phyloP scores from a whole-genome alignment of 2,329 filamentous ascomycete species.

The Cladosporium sphaerospermum region DNA sequence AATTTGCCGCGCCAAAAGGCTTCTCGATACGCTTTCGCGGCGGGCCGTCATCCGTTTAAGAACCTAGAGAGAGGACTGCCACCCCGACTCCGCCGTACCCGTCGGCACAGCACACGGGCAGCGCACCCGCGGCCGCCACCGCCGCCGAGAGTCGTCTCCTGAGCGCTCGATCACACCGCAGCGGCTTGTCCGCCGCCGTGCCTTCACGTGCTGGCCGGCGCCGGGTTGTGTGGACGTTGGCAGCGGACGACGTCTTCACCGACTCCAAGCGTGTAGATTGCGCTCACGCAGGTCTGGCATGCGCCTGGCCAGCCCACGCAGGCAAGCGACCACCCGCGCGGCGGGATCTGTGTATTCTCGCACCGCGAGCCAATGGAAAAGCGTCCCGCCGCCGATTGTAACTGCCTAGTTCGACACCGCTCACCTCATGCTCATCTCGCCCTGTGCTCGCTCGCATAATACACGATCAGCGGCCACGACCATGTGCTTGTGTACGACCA shows the following conservation, averaged over 20 bases:
- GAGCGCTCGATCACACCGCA: background rate
- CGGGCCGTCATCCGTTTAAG: background rate
- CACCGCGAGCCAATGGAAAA: too few species aligned
- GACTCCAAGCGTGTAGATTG: slow-evolving; percentile 5
- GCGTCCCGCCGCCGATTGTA: too few species aligned
- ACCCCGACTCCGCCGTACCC: too few species aligned
- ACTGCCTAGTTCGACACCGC: background rate
- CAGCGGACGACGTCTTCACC: background rate
- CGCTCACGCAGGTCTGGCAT: slow-evolving; percentile 1
- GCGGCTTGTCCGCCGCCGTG: background rate
- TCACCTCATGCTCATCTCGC: background rate
- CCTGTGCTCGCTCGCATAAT: background rate
- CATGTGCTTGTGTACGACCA: background rate
- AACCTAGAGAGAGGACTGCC: background rate
- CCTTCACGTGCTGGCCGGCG: slow-evolving; percentile 7
- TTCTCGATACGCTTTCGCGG: background rate
- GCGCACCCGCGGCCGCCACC: too few species aligned
- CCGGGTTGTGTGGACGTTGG: background rate
- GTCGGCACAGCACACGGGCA: too few species aligned
- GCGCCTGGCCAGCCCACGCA: background rate
- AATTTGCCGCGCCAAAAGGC: background rate
- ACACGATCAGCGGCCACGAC: background rate
- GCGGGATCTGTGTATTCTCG: too few species aligned
- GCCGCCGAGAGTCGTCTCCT: too few species aligned
- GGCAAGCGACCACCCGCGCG: too few species aligned